These are phyloP conservation scores for Phytophthora pisi DNA, from an alignment of 352 stramenopile species.

Conservation along the genomic window DNA sequence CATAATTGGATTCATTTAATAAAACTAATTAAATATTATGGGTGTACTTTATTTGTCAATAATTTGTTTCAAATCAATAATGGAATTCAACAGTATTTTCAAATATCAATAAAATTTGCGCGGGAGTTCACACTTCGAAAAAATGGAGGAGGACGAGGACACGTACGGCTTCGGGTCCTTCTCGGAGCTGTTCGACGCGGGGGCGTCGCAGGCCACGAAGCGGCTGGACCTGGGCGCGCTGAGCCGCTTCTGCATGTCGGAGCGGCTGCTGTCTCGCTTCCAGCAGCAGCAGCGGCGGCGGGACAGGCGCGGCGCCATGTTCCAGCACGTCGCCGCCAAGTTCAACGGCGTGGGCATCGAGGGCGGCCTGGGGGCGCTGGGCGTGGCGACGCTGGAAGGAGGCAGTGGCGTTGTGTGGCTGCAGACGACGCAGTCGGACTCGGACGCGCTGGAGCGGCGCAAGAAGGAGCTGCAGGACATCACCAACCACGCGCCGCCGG, in stretches of 20 bases:
- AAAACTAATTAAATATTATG: too few species aligned
- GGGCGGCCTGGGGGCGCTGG: constrained; percentile 49
- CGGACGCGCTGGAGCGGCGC: constrained; percentile 50
- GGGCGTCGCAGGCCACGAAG: constrained; percentile 11
- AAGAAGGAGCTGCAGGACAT: constrained; percentile 70
- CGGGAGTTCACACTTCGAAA: too few species aligned
- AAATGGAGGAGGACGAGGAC: constrained; percentile 67
- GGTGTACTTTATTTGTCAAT: too few species aligned
- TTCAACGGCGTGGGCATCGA: constrained; percentile 58
- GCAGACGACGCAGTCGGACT: constrained; percentile 56
- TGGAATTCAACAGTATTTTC: too few species aligned
- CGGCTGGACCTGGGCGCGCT: constrained; percentile 44
- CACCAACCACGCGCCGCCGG: constrained; percentile 33
- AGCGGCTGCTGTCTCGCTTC: constrained; percentile 47
- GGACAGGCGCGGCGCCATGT: constrained; percentile 18
- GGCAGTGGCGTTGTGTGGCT: constrained; percentile 60
- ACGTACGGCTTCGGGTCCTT: constrained; percentile 76
- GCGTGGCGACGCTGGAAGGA: constrained; percentile 24
- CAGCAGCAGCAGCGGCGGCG: constrained; percentile 30
- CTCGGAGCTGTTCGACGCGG: constrained; percentile 54
- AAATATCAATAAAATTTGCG: too few species aligned
- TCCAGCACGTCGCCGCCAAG: constrained; percentile 56
- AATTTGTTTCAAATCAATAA: too few species aligned
- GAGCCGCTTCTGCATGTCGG: constrained; percentile 56
- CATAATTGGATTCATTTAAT: too few species aligned